phyloP scores from a whole-genome alignment of 768 basidiomycete species.

The Leccinum uliginosum region DNA sequence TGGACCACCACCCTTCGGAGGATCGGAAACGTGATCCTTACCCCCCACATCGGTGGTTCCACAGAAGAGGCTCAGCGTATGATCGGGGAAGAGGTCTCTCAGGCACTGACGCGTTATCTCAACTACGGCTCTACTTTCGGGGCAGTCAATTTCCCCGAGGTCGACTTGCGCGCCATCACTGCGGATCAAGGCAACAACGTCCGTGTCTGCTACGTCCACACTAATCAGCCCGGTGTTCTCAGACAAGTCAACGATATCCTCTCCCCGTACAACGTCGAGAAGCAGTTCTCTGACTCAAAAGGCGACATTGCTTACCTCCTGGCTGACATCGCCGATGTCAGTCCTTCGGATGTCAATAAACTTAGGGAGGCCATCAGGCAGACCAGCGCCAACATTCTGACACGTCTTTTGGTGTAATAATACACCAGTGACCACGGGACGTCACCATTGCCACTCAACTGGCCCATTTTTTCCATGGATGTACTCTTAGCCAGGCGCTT shows the following conservation, averaged over 20 bases:
- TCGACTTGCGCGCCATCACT: conserved; percentile 89
- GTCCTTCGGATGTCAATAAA: conserved; percentile 69
- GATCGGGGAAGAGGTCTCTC: conserved; percentile 94
- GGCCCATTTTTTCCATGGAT: conserved; percentile 24
- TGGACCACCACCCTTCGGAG: conserved; percentile 76
- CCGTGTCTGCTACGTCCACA: conserved; percentile 93
- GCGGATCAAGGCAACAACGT: conserved; percentile 76
- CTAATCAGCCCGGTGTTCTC: conserved; percentile 93
- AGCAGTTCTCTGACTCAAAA: conserved; percentile 98
- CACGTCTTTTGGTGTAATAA: conserved; percentile 70
- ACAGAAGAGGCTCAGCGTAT: conserved; percentile 98
- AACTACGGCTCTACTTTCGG: conserved; percentile 88
- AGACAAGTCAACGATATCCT: conserved; percentile 92
- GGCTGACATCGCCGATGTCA: conserved; percentile 94
- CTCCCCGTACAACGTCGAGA: conserved; percentile 96
- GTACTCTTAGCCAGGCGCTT: not conserved
- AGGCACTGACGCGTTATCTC: conserved; percentile 82
- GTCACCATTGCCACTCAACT: conserved; percentile 46
- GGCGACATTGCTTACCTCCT: conserved; percentile 92
- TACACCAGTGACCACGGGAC: not conserved
- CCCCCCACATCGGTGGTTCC: conserved; percentile 98
- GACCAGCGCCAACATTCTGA: conserved; percentile 85
- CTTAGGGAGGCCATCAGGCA: conserved; percentile 74
- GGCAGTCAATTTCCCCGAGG: conserved; percentile 98
- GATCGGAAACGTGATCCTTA: conserved; percentile 90